Evolutionary conservation across 1,284 basidiomycete species (phyloP), one percentile per base, ranked within the genome.

Genomic region (Papiliotrema laurentii): DNA sequence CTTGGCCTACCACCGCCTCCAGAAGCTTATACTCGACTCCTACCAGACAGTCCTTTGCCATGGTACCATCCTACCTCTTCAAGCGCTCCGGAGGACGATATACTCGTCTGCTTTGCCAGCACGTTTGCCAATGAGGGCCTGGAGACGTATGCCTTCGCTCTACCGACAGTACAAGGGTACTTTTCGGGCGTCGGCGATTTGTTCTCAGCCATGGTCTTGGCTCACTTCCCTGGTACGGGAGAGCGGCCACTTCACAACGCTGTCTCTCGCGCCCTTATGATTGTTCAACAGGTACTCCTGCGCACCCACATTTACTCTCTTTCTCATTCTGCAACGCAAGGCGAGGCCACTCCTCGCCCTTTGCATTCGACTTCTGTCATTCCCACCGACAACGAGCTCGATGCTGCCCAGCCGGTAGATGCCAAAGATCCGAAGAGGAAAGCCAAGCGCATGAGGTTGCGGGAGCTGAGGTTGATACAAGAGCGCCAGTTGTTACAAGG

Each of bases 101-200:
- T 82, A 55, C 82, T 94, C 26, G 78, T 89, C 13, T 93, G 89
- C 69, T 82, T 93, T 48, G 78, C 66, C 3, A 69, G 66, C 82
- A 4, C 90, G 45, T 35, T 21, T 47, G 19, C 10, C 18, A 13
- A 63, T 22, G 42, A 58, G 37, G 26, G 63, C 3, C 68, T 77
- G 34, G 56, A 64, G 16, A 73, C 93, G 18, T 80, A 87, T 71
- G 82, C 83, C 0, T 81, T 83, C 58, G 79, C 79, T 38, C 83
- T 97, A 10, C 86, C 88, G 0, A 81, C 86, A 36, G 80, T 97
- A 24, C 82, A 86, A 19, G 91, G 91, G 9, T 96, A 97, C 75
- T 98, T 94, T 70, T 88, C 89, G 10, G 96, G 94, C 24, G 93
- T 97, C 2, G 96, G 94, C 13, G 94, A 99, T 69, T 81, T 97